A percentile compares a stretch with the other conserved stretches of the same genome.
Conservation (phyloP, 257 asterid species). For the Apocynum venetum region DNA sequence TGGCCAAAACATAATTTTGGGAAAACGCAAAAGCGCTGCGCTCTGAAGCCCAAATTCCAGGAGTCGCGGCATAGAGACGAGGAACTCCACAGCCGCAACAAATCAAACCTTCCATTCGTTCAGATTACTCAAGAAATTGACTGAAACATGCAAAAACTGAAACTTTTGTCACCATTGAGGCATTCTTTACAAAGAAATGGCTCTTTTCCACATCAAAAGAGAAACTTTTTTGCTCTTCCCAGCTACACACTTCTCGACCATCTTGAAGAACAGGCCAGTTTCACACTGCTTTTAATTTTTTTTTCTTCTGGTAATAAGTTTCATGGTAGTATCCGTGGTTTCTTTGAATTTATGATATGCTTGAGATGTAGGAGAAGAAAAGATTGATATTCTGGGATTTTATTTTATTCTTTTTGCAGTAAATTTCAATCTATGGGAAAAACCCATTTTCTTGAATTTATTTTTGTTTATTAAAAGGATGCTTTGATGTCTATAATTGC, state of each 20-base stretch:
- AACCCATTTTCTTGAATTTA: background rate
- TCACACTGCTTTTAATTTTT: conserved; percentile 1
- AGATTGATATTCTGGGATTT: background rate
- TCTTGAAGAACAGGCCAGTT: conserved; percentile 67
- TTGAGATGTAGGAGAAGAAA: background rate
- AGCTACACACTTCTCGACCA: conserved; percentile 63
- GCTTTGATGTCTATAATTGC: conserved; percentile 17
- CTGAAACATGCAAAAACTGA: conserved; percentile 49
- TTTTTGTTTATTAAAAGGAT: background rate
- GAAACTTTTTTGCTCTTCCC: conserved; percentile 65
- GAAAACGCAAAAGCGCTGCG: background rate
- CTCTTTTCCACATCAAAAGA: conserved; percentile 30
- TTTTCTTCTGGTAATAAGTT: background rate
- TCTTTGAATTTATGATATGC: background rate
- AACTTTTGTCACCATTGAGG: conserved; percentile 30
- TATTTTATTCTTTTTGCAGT: background rate
- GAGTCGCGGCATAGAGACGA: background rate
- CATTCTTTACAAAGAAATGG: conserved; percentile 46
- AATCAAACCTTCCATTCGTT: background rate
- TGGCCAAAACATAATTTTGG: background rate
- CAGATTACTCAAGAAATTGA: background rate
- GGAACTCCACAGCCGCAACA: conserved; percentile 17
- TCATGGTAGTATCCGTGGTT: background rate
- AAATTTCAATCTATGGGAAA: conserved; percentile 6
- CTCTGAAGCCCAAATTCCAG: background rate